These are phyloP conservation scores for Trifolium pratense DNA, from an alignment of 306 rosid species.

Conservation along the genomic window DNA sequence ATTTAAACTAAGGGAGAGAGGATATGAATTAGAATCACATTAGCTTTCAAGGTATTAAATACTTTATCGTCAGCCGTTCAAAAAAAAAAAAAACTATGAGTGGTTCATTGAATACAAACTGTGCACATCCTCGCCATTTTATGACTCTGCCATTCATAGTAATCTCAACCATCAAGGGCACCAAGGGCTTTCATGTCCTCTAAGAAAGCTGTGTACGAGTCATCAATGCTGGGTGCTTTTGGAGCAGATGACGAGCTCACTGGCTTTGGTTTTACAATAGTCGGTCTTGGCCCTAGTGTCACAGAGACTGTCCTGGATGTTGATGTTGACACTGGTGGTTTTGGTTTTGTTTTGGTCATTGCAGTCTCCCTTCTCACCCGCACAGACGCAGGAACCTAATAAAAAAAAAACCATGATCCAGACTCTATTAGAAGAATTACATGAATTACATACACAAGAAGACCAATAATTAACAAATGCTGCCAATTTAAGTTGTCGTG, in stretches of 20 bases:
- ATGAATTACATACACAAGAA: not conserved
- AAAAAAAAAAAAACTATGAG: conserved; percentile 9
- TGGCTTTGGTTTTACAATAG: conserved; percentile 59
- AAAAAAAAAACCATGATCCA: conserved; percentile 39
- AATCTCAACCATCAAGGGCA: conserved; percentile 75
- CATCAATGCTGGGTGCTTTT: conserved; percentile 72
- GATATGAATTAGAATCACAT: conserved; percentile 26
- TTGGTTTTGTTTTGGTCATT: conserved; percentile 67
- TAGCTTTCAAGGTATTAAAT: conserved; percentile 28
- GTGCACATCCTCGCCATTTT: conserved; percentile 19
- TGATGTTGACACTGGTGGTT: conserved; percentile 54
- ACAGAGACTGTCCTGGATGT: conserved; percentile 48
- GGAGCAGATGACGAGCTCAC: conserved; percentile 61
- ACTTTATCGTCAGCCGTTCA: conserved; percentile 30
- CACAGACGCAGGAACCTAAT: conserved; percentile 90
- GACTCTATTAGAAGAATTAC: conserved; percentile 18
- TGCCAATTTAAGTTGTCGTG: not conserved
- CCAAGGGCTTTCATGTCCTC: conserved; percentile 91
- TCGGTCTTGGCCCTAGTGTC: conserved; percentile 47
- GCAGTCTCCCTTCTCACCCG: conserved; percentile 89
- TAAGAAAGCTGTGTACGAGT: conserved; percentile 74
- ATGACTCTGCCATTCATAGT: conserved; percentile 9
- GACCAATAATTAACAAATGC: conserved; percentile 7
- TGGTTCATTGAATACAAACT: conserved; percentile 23
- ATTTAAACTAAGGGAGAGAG: conserved; percentile 11